phyloP scores from a whole-genome alignment of 1,284 basidiomycete species.

The Tremellales sp. region DNA sequence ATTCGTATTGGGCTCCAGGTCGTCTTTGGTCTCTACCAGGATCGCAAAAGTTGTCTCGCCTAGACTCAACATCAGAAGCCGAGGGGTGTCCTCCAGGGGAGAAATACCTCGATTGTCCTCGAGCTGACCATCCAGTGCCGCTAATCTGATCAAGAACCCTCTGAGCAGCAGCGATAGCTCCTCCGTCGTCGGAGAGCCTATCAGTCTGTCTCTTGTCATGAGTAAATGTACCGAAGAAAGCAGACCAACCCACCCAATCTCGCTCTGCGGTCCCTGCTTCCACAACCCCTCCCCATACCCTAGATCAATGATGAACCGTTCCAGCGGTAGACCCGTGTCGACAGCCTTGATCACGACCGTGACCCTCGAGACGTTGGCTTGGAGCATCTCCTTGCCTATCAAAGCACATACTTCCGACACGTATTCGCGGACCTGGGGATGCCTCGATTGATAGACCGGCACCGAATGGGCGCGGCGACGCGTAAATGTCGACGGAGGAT shows the following conservation, averaged over 20 bases:
- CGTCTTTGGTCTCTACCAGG: constrained; percentile 73
- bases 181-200: constrained; percentile 26
- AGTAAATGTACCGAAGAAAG: not conserved
- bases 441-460: constrained; percentile 84
- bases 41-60: constrained; percentile 78
- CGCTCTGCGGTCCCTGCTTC: constrained; percentile 56
- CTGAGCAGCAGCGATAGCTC: constrained; percentile 74
- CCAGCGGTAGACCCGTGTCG: constrained; percentile 55
- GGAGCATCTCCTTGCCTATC: constrained; percentile 64
- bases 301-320: constrained; percentile 61
- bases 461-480: constrained; percentile 82
- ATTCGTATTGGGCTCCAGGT: constrained; percentile 58
- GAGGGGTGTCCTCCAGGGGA: not conserved
- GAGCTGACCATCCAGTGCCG: constrained; percentile 73
- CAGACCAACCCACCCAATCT: constrained; percentile 41
- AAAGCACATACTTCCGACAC: constrained; percentile 75
- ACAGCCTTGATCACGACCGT: constrained; percentile 70
- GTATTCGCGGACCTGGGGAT: constrained; percentile 81
- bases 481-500: constrained; percentile 81
- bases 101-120: constrained; percentile 55
- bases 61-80: constrained; percentile 31
- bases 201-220: constrained; percentile 13
- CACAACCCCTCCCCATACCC: constrained; percentile 69
- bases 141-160: constrained; percentile 78
- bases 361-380: constrained; percentile 26